Percentiles rank a stretch among this genome's conserved stretches.
Evolutionary conservation across 306 rosid species (phyloP).

Genomic region (Begonia peltatifolia): DNA sequence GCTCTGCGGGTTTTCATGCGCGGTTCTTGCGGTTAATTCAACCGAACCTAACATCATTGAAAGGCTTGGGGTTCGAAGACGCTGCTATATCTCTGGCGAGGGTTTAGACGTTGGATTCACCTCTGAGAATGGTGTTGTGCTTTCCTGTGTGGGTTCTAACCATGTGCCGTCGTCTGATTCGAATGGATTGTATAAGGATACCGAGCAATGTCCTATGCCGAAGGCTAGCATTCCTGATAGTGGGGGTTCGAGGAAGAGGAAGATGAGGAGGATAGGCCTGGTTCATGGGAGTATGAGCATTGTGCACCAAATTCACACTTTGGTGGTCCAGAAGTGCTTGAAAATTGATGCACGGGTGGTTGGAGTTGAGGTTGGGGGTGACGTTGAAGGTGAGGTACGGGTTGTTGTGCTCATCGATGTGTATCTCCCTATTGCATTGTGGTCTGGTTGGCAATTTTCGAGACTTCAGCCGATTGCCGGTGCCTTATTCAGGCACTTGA

Average conservation of each 20-base stretch:
- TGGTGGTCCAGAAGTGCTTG: constrained; percentile 42
- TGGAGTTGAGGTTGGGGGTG: constrained; percentile 16
- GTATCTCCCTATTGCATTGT: constrained; percentile 35
- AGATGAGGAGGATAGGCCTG: constrained; percentile 41
- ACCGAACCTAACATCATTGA: constrained; percentile 1
- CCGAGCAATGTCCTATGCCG: constrained; percentile 10
- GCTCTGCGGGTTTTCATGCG: constrained; percentile 68
- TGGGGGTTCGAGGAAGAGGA: constrained; percentile 12
- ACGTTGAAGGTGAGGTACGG: constrained; percentile 20
- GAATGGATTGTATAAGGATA: not conserved
- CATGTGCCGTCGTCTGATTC: constrained; percentile 1
- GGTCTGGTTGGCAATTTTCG: constrained; percentile 90
- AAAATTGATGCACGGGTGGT: constrained; percentile 37
- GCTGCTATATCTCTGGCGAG: constrained; percentile 23
- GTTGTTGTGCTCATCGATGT: constrained; percentile 64
- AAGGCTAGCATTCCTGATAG: constrained; percentile 7
- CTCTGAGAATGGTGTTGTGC: constrained; percentile 29
- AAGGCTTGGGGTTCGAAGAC: constrained; percentile 16
- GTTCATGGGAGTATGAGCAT: constrained; percentile 75
- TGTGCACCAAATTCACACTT: constrained; percentile 62
- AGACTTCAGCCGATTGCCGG: constrained; percentile 38
- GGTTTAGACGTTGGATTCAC: constrained; percentile 21
- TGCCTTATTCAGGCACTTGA: constrained; percentile 58
- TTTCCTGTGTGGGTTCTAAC: constrained; percentile 9
- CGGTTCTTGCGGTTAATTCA: constrained; percentile 37